Percentiles rank a stretch among this genome's conserved stretches.
phyloP scores from a whole-genome alignment of 306 rosid genomes.

The Vigna reflexopilosa region DNA sequence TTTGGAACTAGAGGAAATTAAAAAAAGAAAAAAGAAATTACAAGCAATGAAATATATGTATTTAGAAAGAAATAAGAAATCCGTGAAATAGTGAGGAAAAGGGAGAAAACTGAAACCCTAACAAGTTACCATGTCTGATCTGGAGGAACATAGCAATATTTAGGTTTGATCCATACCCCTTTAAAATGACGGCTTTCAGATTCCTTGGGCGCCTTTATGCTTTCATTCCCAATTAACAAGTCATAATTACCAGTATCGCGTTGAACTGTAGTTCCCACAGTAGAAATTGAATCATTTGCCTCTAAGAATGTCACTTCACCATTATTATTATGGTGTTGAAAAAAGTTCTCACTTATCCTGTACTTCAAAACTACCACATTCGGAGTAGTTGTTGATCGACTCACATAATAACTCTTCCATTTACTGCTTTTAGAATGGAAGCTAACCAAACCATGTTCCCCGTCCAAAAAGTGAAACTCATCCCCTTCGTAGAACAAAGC shows the following conservation, averaged over 20 bases:
- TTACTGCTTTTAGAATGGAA: neutral
- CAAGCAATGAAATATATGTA: too few relatives aligned
- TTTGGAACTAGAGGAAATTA: too few relatives aligned
- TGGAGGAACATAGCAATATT: slow-evolving; percentile 14
- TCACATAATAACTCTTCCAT: neutral
- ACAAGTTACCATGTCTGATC: slow-evolving; percentile 31
- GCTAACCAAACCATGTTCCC: neutral
- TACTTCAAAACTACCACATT: neutral
- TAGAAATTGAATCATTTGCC: neutral
- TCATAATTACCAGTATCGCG: accelerated
- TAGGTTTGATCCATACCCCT: slow-evolving; percentile 52
- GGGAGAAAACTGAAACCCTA: too few relatives aligned
- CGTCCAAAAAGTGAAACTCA: neutral
- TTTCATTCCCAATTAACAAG: neutral
- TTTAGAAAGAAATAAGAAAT: too few relatives aligned
- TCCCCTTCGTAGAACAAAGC: neutral
- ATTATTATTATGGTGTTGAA: too few relatives aligned
- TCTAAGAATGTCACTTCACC: neutral
- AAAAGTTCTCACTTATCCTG: accelerated
- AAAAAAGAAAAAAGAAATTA: too few relatives aligned
- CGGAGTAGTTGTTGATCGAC: accelerated
- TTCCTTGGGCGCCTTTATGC: neutral
- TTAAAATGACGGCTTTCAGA: neutral
- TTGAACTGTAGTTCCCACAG: slow-evolving; percentile 18
- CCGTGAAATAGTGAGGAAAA: too few relatives aligned